Base-by-base conservation (phyloP, 2,329 filamentous ascomycete genomes). In the Colletotrichum sansevieriae region DNA sequence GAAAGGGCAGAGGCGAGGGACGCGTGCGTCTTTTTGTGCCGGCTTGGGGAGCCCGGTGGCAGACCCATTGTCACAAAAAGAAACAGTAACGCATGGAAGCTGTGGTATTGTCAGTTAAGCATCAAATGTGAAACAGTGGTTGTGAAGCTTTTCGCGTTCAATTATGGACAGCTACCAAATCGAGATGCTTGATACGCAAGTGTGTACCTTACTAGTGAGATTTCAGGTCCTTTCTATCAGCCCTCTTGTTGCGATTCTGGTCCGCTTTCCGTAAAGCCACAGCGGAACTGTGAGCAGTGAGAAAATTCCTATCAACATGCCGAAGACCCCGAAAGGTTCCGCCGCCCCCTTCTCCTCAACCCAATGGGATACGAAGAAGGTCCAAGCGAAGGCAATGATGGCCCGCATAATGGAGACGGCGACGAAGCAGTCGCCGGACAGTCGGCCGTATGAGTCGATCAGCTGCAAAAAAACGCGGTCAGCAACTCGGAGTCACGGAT, bases 351-450 rank as follows among this genome's bases (percentile, higher is more conserved):
- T 74, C 0, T 75, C 55, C 1, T 76, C 71, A 0, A 85, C 78
- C 85, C 85, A 88, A 4, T 81, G 76, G 3, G 80, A 79, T 0
- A 84, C 82, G 51, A 88, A 87, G 63, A 87, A 87, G 0, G 83
- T 85, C 84, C 85, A 88, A 0, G 83, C 80, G 71, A 88, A 88
- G 0, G 81, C 79, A 9, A 88, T 80, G 5, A 86, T 74, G 11
- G 83, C 79, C 3, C 85, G 79, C 15, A 83, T 74, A 37, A 82
- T 82, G 1, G 84, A 86, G 0, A 87, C 81, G 58, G 84, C 82
- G 12, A 85, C 83, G 71, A 88, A 87, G 72, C 85, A 87, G 70
- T 88, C 85, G 1, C 81, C 82, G 0, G 83, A 81, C 1, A 85
- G 71, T 1, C 78, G 74, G 0, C 77, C 75, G 70, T 87, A 87